Base-by-base conservation (phyloP, 352 stramenopile species). In the Globisporangium paddicum region DNA sequence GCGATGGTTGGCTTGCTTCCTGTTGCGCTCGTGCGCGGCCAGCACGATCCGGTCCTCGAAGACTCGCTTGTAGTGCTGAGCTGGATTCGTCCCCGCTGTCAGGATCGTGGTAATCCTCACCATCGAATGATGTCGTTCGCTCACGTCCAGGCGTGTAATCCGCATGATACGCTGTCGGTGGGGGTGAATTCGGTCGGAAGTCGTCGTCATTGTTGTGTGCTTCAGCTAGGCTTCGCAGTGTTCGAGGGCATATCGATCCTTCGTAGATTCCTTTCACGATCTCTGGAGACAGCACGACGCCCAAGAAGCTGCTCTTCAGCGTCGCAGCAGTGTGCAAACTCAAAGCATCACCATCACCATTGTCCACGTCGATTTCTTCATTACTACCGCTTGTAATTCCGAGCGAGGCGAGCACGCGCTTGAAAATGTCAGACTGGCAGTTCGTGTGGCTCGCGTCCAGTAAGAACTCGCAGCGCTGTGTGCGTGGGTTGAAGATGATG, bases 401-500 rank as follows among this genome's bases (percentile, higher is more conserved):
- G 21, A 85, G 50, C 5, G 72, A 82, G 34, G 62, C 63, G 40
- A 66, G 66, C 9, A 68, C 75, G 23, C 66, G 68, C 42, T 69
- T 46, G 10, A 82, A 70, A 42, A 90, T 70, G 32, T 90, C 80
- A 10, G 64, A 37, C 25, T 80, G 77, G 50, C 75, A 87, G 41
- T 86, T 85, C 5, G 25, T 28, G 28, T 86, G 67, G 18, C 59
- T 67, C 4, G 66, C 63, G 41, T 80, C 68, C 61, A 87, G 62
- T 25, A 92, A 68, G 26, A 87, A 79, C 45, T 86, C 73, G 42
- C 79, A 88, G 8, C 51, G 55, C 11, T 71, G 64, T 25, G 62
- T 58, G 26, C 55, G 61, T 2, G 74, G 55, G 52, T 92, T 87
- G 70, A 87, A 92, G 53, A 92, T 54, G 37, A 89, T 72, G 58